phyloP scores from a whole-genome alignment of 192 early-diverging fungal genomes.

The Neocallimastix lanati region DNA sequence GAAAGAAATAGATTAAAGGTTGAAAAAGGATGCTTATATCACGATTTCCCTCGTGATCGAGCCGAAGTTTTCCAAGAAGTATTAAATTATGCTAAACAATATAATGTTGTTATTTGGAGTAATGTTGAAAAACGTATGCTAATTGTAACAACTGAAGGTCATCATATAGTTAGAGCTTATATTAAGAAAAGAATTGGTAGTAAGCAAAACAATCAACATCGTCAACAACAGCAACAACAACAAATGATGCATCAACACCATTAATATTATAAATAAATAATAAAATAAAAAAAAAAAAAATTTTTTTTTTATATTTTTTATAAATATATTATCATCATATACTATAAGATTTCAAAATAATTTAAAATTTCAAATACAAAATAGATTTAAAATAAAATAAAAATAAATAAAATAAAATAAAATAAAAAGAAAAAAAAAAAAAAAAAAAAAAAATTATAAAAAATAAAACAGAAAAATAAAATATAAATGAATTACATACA shows the following conservation, averaged over 20 bases:
- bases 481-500: too few species aligned
- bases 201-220: neutral
- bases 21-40: conserved; percentile 43
- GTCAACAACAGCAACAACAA: neutral
- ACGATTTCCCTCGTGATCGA: conserved; percentile 43
- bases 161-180: conserved; percentile 37
- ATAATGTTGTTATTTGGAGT: conserved; percentile 61
- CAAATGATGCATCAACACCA: neutral
- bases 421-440: too few species aligned
- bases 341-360: too few species aligned
- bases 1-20: conserved; percentile 59
- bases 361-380: too few species aligned
- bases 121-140: conserved; percentile 48
- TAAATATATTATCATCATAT: too few species aligned
- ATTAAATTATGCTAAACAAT: conserved; percentile 52
- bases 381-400: too few species aligned
- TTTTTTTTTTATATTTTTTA: too few species aligned
- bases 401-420: too few species aligned
- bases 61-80: conserved; percentile 54
- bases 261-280: too few species aligned
- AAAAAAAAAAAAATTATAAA: too few species aligned
- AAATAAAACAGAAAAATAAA: too few species aligned
- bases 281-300: too few species aligned
- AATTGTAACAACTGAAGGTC: conserved; percentile 55
- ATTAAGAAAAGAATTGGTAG: conserved; percentile 6